Evolutionary conservation across 371 early-diverging fungal genomes (phyloP), one percentile per base, ranked within the genome.

Genomic region (Actinomortierella ambigua): DNA sequence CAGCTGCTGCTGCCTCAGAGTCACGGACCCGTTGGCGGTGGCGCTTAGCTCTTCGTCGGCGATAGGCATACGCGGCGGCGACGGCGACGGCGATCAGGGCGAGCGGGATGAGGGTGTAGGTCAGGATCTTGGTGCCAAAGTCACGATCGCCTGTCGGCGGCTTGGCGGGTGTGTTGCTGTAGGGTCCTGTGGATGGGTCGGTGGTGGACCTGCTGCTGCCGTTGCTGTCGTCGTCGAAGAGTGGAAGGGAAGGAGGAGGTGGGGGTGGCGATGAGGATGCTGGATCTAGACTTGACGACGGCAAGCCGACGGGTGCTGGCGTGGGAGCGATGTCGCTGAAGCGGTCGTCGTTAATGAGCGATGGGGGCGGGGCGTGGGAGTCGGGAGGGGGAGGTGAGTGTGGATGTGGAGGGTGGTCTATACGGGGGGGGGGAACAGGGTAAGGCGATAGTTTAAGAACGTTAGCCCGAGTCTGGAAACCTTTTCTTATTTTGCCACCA

Each of bases 51-150:
- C 52, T 71, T 42, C 63, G 57, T 29, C 73, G 73, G 14, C 73
- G 73, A 46, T 71, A 71, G 20, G 60, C 73, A 22, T 66, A 15
- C 13, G 53, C 73, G 3, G 66, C 67, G 56, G 40, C 62, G 13
- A 53, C 53, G 4, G 53, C 24, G 1, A 62, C 63, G 9, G 56
- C 67, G 23, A 71, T 55, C 3, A 71, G 17, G 28, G 60, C 34
- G 40, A 66, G 27, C 0, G 73, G 73, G n/a, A 66, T 53, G 15
- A 66, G 41, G 9, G 54, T 63, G 47, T 66, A 71, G 22, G 59
- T 20, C 17, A 66, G 24, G 39, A 63, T 55, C 24, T 55, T 71
- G 39, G 34, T 8, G 22, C 41, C 29, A 4, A 59, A 63, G 3
- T 1, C 18, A 13, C 59, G 49, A 42, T 55, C 58, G 42, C 42